A percentile compares a stretch with the other conserved stretches of the same genome.
These are phyloP conservation scores for Rostrohypoxylon terebratum DNA, from an alignment of 495 filamentous ascomycete species.

Conservation along the genomic window DNA sequence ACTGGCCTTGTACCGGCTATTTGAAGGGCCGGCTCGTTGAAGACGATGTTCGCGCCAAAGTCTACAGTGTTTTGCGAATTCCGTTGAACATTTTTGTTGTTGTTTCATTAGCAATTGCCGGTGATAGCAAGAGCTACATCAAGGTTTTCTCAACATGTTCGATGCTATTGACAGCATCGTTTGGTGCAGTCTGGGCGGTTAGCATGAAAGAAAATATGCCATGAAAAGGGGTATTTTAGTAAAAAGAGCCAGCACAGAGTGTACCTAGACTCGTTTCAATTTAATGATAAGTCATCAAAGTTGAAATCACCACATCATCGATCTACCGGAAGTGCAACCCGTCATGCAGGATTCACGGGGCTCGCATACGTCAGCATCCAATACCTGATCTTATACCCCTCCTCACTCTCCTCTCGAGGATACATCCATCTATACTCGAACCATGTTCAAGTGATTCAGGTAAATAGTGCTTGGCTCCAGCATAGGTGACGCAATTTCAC, in stretches of 20 bases:
- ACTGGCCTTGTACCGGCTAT: constrained; percentile 64
- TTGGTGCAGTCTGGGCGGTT: constrained; percentile 45
- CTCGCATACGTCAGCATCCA: neutral
- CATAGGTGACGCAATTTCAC: neutral
- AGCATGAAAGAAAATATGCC: constrained; percentile 46
- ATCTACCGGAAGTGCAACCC: neutral
- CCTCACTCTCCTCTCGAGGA: neutral
- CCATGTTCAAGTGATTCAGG: neutral
- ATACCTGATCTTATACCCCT: neutral
- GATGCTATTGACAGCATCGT: constrained; percentile 50
- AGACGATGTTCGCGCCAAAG: constrained; percentile 61
- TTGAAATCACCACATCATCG: neutral
- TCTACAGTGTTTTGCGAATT: constrained; percentile 63
- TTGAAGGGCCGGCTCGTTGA: constrained; percentile 63
- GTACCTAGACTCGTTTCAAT: neutral
- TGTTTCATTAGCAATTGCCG: constrained; percentile 56
- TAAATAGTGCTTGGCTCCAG: neutral
- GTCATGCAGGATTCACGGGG: too few species aligned
- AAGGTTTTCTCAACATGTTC: constrained; percentile 55
- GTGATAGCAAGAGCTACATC: constrained; percentile 53
- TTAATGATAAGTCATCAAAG: neutral
- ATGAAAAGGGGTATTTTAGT: neutral
- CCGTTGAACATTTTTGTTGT: constrained; percentile 69
- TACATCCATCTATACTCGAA: neutral
- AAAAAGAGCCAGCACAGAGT: neutral